Base-by-base conservation (phyloP, 768 basidiomycete species). In the Russula compacta region DNA sequence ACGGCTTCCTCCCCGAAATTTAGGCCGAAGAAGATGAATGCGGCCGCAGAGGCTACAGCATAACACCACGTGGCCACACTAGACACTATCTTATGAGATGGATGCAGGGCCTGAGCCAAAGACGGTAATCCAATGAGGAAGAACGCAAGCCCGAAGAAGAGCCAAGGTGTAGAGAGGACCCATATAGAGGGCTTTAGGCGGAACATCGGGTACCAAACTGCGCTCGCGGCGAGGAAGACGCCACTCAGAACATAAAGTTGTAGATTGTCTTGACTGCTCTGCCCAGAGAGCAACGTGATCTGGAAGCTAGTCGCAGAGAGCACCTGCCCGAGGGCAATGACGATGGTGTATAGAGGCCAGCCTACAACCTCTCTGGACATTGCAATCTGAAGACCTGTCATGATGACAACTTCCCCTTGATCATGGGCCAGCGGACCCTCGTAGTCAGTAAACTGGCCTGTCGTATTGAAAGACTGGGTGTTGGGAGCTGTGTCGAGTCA, bases 1-100 rank as follows among this genome's bases (percentile, higher is more conserved):
- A 88, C 89, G 17, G 93, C 94, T 79, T 95, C 94, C 76, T 97
- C 94, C 72, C 94, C 94, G 71, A 97, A 97, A 73, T 97, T 97
- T 64, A 95, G 80, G 69, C 93, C 94, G 69, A 97, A 97, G 81
- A 92, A 95, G 52, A 84, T 75, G 79, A 95, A 97, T 11, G 91
- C 87, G 35, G 91, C 94, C 12, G 93, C 87, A n/a, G 94, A 95
- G 19, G 88, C 93, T 53, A 92, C 73, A 35, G 93, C 94, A 74
- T 97, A 97, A 48, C 78, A 83, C 92, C 93, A 95, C 1, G 91
- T 93, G 11, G 94, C 92, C 24, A 82, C 74, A 69, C 84, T 86
- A 29, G 89, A 78, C 29, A 97, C 74, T 48, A 79, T 78, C n/a
- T 78, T 76, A 65, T 90, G 89, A 5, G 84, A 79, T 2, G 77